Evolutionary conservation across 352 stramenopile species (phyloP).

Genomic region (Globisporangium alternatum): DNA sequence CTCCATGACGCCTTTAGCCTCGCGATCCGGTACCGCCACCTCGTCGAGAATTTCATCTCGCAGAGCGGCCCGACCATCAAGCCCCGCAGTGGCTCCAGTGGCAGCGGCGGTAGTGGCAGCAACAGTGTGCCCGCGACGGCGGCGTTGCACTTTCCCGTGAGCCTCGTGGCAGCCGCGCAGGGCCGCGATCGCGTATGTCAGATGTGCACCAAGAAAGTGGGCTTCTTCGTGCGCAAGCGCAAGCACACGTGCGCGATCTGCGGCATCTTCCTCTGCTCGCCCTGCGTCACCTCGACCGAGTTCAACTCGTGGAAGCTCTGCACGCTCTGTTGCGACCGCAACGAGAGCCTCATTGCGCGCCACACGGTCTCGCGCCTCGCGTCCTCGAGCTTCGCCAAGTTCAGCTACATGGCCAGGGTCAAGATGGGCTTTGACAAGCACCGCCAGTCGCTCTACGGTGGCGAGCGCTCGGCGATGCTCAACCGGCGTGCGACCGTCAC

Average conservation of each 20-base stretch:
- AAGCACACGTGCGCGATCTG: slow-evolving; percentile 64
- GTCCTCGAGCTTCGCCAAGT: slow-evolving; percentile 23
- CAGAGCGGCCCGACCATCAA: slow-evolving; percentile 12
- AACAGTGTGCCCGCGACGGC: slow-evolving; percentile 24
- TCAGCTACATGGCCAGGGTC: slow-evolving; percentile 23
- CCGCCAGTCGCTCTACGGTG: slow-evolving; percentile 20
- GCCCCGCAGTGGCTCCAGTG: slow-evolving; percentile 4
- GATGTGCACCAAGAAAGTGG: slow-evolving; percentile 55
- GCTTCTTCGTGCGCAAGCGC: slow-evolving; percentile 59
- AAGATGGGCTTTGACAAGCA: slow-evolving; percentile 21
- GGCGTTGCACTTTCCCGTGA: slow-evolving; percentile 21
- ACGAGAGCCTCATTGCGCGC: slow-evolving; percentile 56
- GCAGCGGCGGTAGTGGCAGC: background rate
- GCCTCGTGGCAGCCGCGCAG: slow-evolving; percentile 27
- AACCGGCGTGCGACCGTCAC: slow-evolving; percentile 20
- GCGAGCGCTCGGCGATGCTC: slow-evolving; percentile 16
- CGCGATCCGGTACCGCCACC: slow-evolving; percentile 53
- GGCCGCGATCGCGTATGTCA: slow-evolving; percentile 58
- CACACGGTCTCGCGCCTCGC: slow-evolving; percentile 51
- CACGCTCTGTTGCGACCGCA: slow-evolving; percentile 56
- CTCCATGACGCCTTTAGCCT: slow-evolving; percentile 72
- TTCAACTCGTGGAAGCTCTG: slow-evolving; percentile 67
- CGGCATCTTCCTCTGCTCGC: slow-evolving; percentile 56
- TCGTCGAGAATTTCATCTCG: slow-evolving; percentile 47
- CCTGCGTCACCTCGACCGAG: slow-evolving; percentile 56